Conservation (phyloP, 495 filamentous ascomycete species). For the Talaromyces nanjingensis region DNA sequence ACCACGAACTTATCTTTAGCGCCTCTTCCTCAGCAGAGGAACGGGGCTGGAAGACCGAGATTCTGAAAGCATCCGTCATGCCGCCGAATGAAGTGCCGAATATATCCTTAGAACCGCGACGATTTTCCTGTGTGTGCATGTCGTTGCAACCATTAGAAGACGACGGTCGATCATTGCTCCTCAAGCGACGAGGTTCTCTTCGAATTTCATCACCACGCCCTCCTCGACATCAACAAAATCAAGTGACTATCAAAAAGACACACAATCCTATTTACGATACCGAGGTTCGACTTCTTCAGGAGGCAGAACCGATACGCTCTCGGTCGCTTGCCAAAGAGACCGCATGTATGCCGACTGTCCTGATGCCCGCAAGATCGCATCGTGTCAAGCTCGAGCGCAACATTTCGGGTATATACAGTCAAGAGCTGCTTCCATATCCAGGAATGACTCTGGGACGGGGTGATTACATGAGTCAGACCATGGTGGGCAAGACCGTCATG, state of each 20-base stretch:
- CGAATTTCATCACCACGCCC: constrained; percentile 64
- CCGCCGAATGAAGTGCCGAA: constrained; percentile 18
- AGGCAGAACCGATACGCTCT: constrained; percentile 26
- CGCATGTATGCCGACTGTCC: constrained; percentile 15
- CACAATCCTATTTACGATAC: constrained; percentile 54
- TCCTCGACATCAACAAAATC: constrained; percentile 41
- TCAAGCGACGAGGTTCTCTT: constrained; percentile 73
- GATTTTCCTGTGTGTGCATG: constrained; percentile 50
- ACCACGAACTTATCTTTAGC: constrained; percentile 81
- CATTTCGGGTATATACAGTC: constrained; percentile 77
- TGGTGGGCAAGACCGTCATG: constrained; percentile 60
- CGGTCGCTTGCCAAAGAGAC: constrained; percentile 16
- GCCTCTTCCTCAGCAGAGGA: constrained; percentile 82
- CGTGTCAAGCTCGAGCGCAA: constrained; percentile 69
- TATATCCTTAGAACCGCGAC: constrained; percentile 20
- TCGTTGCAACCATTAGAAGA: constrained; percentile 69
- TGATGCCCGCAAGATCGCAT: constrained; percentile 63
- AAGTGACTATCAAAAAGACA: constrained; percentile 89
- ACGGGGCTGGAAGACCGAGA: constrained; percentile 57
- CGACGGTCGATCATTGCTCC: constrained; percentile 62
- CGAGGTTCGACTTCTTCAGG: constrained; percentile 15
- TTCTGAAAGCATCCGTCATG: constrained; percentile 25
- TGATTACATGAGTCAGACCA: constrained; percentile 35
- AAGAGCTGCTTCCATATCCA: constrained; percentile 76
- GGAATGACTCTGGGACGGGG: constrained; percentile 65